These are phyloP conservation scores for Hebeloma cylindrosporum DNA, from an alignment of 768 basidiomycete species.

Conservation along the genomic window DNA sequence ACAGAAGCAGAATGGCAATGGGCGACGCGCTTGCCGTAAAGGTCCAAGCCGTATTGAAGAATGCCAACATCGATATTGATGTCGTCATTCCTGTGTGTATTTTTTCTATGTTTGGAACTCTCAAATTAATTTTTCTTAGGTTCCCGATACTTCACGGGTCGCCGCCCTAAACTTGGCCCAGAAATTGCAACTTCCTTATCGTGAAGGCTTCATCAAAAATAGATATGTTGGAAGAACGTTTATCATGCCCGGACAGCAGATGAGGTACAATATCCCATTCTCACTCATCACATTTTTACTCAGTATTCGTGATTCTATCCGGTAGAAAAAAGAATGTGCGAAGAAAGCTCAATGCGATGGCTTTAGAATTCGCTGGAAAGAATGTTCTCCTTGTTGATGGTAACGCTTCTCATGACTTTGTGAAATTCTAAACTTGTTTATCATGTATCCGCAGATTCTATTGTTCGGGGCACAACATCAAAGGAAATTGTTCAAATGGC, in stretches of 20 bases:
- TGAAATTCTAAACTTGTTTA: not conserved
- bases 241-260: conserved; percentile 99
- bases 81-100: conserved; percentile 89
- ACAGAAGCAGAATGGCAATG: conserved; percentile 99
- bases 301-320: not conserved
- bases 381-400: conserved; percentile 96
- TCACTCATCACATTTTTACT: not conserved
- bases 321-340: conserved; percentile 89
- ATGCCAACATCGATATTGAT: conserved; percentile 74
- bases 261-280: conserved; percentile 62
- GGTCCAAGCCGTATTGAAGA: conserved; percentile 70
- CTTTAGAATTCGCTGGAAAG: conserved; percentile 90
- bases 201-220: conserved; percentile 99
- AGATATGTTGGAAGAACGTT: conserved; percentile 98
- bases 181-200: conserved; percentile 83
- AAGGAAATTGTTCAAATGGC: conserved; percentile 99
- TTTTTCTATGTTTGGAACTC: conserved; percentile 3
- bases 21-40: conserved; percentile 92
- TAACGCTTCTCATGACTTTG: conserved; percentile 31
- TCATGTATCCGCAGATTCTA: conserved; percentile 68
- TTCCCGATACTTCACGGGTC: conserved; percentile 95
- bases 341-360: conserved; percentile 97
- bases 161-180: conserved; percentile 96
- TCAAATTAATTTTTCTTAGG: conserved; percentile 39
- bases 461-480: conserved; percentile 97